phyloP scores from a whole-genome alignment of 495 filamentous ascomycete genomes.

The Cercophora samala region DNA sequence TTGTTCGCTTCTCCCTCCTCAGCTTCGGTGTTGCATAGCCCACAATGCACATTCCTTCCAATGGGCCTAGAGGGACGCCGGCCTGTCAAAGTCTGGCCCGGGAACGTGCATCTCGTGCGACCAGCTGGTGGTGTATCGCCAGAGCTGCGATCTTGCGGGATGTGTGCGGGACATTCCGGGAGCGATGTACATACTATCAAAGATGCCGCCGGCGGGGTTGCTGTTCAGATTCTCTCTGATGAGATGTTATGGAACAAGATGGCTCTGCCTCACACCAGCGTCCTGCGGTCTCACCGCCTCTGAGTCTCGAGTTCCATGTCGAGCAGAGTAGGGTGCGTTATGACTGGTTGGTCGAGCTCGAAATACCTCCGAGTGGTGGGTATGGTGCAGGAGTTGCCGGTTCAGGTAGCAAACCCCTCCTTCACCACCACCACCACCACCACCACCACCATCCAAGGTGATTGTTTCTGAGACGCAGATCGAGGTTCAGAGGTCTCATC shows the following conservation, averaged over 20 bases:
- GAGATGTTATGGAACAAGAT: not conserved
- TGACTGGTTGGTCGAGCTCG: not conserved
- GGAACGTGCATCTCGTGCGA: slow-evolving; percentile 1
- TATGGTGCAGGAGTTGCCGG: not conserved
- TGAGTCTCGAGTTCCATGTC: not conserved
- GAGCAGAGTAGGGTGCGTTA: not conserved
- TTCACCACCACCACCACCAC: not conserved
- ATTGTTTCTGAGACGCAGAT: not conserved
- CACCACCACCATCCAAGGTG: not conserved
- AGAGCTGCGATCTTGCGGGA: not conserved
- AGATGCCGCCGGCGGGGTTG: not conserved
- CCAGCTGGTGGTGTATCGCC: not conserved
- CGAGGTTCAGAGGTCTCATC: not conserved
- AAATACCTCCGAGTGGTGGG: not conserved
- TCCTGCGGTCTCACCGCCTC: slow-evolving; percentile 5
- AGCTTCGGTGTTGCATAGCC: not conserved
- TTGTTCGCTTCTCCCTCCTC: not conserved
- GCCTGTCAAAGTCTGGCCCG: slow-evolving; percentile 2
- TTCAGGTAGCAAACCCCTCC: not conserved
- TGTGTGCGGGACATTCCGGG: not conserved
- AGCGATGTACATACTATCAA: not conserved
- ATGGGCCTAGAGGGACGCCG: not conserved
- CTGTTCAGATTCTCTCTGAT: not conserved
- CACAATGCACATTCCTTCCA: slow-evolving; percentile 2
- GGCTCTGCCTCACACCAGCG: not conserved